Base-by-base conservation (phyloP, 768 basidiomycete species). In the Paxillus rubicundulus region DNA sequence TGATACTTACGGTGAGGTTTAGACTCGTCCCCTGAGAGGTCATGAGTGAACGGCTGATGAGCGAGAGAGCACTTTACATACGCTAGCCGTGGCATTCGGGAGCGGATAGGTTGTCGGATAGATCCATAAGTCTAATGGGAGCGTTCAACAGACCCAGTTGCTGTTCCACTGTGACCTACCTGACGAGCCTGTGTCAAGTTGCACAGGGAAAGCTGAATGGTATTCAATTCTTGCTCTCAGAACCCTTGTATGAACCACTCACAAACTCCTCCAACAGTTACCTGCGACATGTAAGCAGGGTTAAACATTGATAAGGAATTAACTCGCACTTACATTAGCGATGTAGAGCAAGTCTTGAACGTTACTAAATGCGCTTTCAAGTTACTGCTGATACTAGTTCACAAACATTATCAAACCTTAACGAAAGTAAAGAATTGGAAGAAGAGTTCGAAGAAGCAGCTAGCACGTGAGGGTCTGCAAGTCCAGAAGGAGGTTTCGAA, bases 161-260 rank as follows among this genome's bases (percentile, higher is more conserved):
- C 16, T 13, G 9, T 30, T 18, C 14, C 17, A 4, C 1, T 3
- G 32, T 1, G 38, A 49, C 53, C 4, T 46, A 70, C 63, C 65
- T 46, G 67, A 70, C 9, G 89, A 92, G 55, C 91, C 91, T 2
- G 89, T 91, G 70, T 93, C 91, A 44, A 93, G 72, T 66, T 93
- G 91, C 13, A 91, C 80, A 45, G 78, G 71, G 67, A 86, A 89
- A 14, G 75, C 89, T 92, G 56, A 1, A 24, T 14, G 21, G 28
- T 6, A 37, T 45, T 58, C 46, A 54, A 34, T 38, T 56, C 50
- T 30, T 51, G 56, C 47, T 39, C 39, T 27, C 46, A 28, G 20
- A 47, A 16, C 20, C 47, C 47, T 32, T 24, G 45, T 47, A 38
- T 28, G 30, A 32, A 16, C n/a, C 18, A 70, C 80, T 57, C 45